Base-by-base conservation (phyloP, 140 eudicot species). In the Bidens hawaiensis region DNA sequence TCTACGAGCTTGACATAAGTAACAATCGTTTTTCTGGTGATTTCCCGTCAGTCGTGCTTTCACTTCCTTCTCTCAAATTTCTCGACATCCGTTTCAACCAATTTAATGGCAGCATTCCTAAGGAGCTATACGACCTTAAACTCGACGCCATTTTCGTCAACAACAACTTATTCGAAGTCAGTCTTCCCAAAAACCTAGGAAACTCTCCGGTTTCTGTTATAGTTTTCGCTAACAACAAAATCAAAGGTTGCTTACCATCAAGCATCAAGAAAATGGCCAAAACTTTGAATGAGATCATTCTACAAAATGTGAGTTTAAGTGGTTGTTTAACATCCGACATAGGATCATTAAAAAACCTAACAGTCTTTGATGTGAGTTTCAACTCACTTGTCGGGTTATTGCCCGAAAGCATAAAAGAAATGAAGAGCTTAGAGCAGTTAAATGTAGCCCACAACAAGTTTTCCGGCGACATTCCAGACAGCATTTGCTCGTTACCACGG, bases 141-240 rank as follows among this genome's bases (percentile, higher is more conserved):
- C 88, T 91, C 64, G 98, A 91, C 19, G 98, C 95, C 31, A 62
- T 91, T 47, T 91, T 87, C 76, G 53, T 91, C 18, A 87, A 91
- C 56, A 84, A 87, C 85, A 91, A 91, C 72, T 52, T 75, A 0
- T 91, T 91, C 36, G 4, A 60, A 1, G 28, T 76, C 0, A 46
- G 60, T 0, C 16, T 84, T 8, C 98, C 98, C 0, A 47, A 70
- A 53, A 84, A 82, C 65, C 52, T 91, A 0, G 91, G 96, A 1
- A 87, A 91, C 46, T 90, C 95, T 0, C 78, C 96, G 0, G 95
- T 80, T 1, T 90, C 98, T 4, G 98, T 82, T 0, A 5, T 87
- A 33, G 98, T 87, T 8, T 33, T 84, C 27, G 96, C 96, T 0
- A 87, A 91, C 47, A 91, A 82, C 49, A 61, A 79, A 16, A 48